Evolutionary conservation across 495 filamentous ascomycete species (phyloP), one percentile per base, ranked within the genome.

Genomic region (Wilcoxina mikolae): DNA sequence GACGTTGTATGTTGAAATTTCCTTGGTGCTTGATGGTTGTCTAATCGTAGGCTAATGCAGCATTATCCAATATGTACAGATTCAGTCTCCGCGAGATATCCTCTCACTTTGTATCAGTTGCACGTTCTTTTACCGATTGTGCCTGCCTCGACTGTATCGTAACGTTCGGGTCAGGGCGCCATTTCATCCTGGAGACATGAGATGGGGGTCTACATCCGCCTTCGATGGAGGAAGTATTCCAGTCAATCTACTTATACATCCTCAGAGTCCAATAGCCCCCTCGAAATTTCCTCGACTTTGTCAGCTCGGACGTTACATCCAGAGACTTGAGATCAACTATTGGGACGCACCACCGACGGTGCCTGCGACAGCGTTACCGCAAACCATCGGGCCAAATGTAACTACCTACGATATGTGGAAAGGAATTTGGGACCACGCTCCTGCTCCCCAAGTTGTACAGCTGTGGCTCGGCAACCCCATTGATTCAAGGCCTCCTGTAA

Each of bases 161-260:
- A 25, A 44, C 3, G 3, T 61, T 17, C 31, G 43, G n/a, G 53
- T 61, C n/a, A 35, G 59, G 9, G 55, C 56, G 1, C 59, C 59
- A 2, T 47, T 48, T 46, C 52, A 52, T 44, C n/a, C 45, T 3
- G 39, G 53, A 2, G 52, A 59, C 23, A 5, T 24, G 23, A 31
- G 23, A 2, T 27, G 5, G 2, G 7, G 1, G 15, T n/a, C n/a
- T 20, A 3, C 10, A 15, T 10, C 12, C n/a, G 46, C 1, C 9
- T 3, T 4, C 3, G 46, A 27, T 15, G 20, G 25, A 23, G 24
- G 29, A 22, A 49, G 12, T 22, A 31, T 25, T 38, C 53, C 41
- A 12, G 12, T 51, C 11, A 51, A 39, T 17, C 22, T 12, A 39
- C 18, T 27, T 5, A 7, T 28, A 38, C 45, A 51, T 10, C 33